These are phyloP conservation scores for Collybia sordida DNA, from an alignment of 768 basidiomycete genomes.

Conservation along the genomic window DNA sequence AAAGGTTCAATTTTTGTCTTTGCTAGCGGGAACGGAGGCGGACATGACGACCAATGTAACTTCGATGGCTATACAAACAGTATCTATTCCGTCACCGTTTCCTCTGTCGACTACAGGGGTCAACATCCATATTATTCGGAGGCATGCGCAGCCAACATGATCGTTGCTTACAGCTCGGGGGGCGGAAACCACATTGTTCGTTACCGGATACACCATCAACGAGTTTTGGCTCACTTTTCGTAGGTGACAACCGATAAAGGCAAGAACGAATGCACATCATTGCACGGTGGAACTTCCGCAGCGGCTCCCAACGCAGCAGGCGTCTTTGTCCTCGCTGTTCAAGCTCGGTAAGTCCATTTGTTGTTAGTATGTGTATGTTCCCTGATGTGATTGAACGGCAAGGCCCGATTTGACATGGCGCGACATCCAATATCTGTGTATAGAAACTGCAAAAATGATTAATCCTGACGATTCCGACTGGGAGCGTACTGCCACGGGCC, in stretches of 20 bases:
- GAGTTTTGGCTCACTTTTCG: slow-evolving; percentile 10
- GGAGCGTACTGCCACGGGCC: slow-evolving; percentile 75
- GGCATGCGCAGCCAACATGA: slow-evolving; percentile 92
- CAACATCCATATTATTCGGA: slow-evolving; percentile 97
- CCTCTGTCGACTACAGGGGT: slow-evolving; percentile 91
- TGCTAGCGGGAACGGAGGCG: slow-evolving; percentile 94
- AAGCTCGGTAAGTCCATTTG: slow-evolving; percentile 61
- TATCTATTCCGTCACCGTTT: slow-evolving; percentile 93
- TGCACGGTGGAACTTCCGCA: slow-evolving; percentile 97
- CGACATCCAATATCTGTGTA: slow-evolving; percentile 89
- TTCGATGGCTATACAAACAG: slow-evolving; percentile 99
- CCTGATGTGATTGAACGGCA: slow-evolving; percentile 7
- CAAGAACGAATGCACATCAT: slow-evolving; percentile 72
- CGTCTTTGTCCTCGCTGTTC: slow-evolving; percentile 85
- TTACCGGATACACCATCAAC: slow-evolving; percentile 13
- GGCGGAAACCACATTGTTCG: slow-evolving; percentile 88
- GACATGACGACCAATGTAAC: slow-evolving; percentile 93
- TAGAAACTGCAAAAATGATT: slow-evolving; percentile 72
- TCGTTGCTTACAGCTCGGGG: slow-evolving; percentile 94
- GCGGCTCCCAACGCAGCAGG: slow-evolving; percentile 96
- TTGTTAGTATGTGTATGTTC: not conserved
- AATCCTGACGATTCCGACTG: slow-evolving; percentile 92
- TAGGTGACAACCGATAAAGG: slow-evolving; percentile 96
- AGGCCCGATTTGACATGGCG: slow-evolving; percentile 98
- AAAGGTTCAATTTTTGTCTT: slow-evolving; percentile 96